Evolutionary conservation across 2,329 filamentous ascomycete species (phyloP).

Genomic region (Ophiosphaerella herpotricha): DNA sequence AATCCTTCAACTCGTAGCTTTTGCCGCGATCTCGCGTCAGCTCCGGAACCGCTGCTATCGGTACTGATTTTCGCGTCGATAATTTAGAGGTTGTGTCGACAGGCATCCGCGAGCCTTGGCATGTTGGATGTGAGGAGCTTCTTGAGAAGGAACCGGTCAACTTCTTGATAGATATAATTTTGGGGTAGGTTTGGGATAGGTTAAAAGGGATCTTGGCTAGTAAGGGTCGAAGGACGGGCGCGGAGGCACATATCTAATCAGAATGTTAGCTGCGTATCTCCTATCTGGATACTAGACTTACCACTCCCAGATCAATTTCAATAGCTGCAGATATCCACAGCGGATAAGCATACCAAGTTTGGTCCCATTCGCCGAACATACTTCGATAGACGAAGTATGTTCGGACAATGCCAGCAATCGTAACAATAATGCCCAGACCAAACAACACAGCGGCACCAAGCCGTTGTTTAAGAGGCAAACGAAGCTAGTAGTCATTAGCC

Average conservation of each 20-base stretch:
- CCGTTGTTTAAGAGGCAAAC: conserved; percentile 50
- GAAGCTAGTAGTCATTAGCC: conserved; percentile 27
- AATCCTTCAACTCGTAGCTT: conserved; percentile 29
- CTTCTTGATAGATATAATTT: conserved; percentile 19
- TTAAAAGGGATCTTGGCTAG: conserved; percentile 33
- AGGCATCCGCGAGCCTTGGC: conserved; percentile 1
- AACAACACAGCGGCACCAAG: conserved; percentile 47
- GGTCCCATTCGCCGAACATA: conserved; percentile 49
- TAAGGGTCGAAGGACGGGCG: conserved; percentile 37
- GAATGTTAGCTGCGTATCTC: background rate
- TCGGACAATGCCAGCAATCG: conserved; percentile 48
- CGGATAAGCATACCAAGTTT: conserved; percentile 52
- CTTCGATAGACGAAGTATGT: conserved; percentile 52
- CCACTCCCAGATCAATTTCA: conserved; percentile 54
- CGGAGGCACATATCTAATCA: conserved; percentile 35
- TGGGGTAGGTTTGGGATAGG: conserved; percentile 19
- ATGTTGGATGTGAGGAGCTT: background rate
- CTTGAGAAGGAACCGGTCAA: conserved; percentile 2
- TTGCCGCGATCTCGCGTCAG: conserved; percentile 16
- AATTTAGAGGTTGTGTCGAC: conserved; percentile 8
- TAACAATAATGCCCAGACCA: conserved; percentile 49
- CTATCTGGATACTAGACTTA: conserved; percentile 27
- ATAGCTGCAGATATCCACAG: conserved; percentile 54
- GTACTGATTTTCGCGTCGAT: conserved; percentile 19
- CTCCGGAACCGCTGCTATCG: conserved; percentile 15